phyloP scores from a whole-genome alignment of 2,329 filamentous ascomycete genomes.

The Fusarium tanahbumbuense region DNA sequence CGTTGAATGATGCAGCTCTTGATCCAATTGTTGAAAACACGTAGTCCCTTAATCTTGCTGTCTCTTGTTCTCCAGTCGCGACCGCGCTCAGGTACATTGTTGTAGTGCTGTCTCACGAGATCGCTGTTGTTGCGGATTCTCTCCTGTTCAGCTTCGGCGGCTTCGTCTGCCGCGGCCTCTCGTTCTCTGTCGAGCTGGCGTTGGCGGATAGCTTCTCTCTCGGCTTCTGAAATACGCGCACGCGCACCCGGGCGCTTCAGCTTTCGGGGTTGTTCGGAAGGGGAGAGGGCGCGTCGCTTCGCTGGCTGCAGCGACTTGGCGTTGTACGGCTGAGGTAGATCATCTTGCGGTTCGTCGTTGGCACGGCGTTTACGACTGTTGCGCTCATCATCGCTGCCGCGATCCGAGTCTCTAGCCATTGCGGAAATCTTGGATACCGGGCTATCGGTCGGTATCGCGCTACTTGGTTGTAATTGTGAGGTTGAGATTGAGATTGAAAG shows the following conservation, averaged over 20 bases:
- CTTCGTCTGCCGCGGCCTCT: slow-evolving; percentile 53
- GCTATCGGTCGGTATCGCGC: neutral
- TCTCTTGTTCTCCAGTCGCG: slow-evolving; percentile 95
- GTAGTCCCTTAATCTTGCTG: slow-evolving; percentile 92
- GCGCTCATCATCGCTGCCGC: slow-evolving; percentile 26
- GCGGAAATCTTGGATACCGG: neutral
- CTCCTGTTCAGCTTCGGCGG: slow-evolving; percentile 53
- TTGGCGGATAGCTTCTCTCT: slow-evolving; percentile 75
- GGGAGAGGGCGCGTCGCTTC: slow-evolving; percentile 68
- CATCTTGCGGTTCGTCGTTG: slow-evolving; percentile 54
- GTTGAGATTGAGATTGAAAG: slow-evolving; percentile 1
- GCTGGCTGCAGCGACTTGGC: slow-evolving; percentile 68
- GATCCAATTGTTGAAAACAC: slow-evolving; percentile 98
- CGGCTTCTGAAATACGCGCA: slow-evolving; percentile 73
- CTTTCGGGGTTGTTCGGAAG: slow-evolving; percentile 69
- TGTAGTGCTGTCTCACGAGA: slow-evolving; percentile 93
- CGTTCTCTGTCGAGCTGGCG: slow-evolving; percentile 68
- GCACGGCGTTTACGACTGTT: slow-evolving; percentile 49
- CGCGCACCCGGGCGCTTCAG: slow-evolving; percentile 75
- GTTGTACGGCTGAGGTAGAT: slow-evolving; percentile 70
- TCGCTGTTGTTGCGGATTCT: slow-evolving; percentile 74
- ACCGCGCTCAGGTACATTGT: slow-evolving; percentile 91
- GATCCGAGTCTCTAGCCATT: slow-evolving; percentile 39
- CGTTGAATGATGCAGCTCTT: slow-evolving; percentile 98
- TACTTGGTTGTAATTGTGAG: slow-evolving; percentile 1